phyloP scores from a whole-genome alignment of 2,329 filamentous ascomycete species.

The Penicillium griseofulvum region DNA sequence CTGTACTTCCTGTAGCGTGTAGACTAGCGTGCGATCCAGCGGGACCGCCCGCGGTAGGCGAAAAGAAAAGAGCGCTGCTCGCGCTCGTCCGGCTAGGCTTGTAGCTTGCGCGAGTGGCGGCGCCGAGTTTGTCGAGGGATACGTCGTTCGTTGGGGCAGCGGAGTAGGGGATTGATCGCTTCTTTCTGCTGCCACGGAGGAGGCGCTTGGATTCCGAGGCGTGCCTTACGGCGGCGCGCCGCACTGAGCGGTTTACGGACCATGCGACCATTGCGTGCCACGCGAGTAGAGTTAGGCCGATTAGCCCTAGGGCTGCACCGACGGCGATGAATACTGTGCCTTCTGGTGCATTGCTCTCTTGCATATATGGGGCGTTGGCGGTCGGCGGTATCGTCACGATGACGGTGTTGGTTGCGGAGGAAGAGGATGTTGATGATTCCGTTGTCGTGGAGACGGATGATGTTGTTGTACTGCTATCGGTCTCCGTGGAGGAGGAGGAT shows the following conservation, averaged over 20 bases:
- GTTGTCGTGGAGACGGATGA: constrained; percentile 21
- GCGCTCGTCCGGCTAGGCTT: constrained; percentile 47
- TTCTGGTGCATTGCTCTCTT: constrained; percentile 77
- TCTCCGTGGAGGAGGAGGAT: constrained; percentile 18
- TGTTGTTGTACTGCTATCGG: constrained; percentile 18
- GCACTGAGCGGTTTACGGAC: constrained; percentile 87
- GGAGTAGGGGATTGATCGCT: constrained; percentile 32
- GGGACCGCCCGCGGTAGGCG: constrained; percentile 69
- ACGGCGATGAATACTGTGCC: constrained; percentile 96
- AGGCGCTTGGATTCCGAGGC: constrained; percentile 69
- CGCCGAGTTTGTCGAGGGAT: constrained; percentile 53
- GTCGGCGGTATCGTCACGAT: constrained; percentile 77
- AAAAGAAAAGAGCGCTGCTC: constrained; percentile 86
- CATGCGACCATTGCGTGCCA: constrained; percentile 89
- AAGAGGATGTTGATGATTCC: constrained; percentile 40
- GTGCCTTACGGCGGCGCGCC: constrained; percentile 75
- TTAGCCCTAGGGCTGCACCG: constrained; percentile 79
- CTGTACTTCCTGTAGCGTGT: constrained; percentile 13
- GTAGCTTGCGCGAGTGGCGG: constrained; percentile 36
- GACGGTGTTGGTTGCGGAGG: constrained; percentile 59
- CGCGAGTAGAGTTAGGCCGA: constrained; percentile 75
- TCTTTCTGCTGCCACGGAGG: constrained; percentile 49
- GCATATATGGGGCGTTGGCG: constrained; percentile 84
- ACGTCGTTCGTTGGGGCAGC: constrained; percentile 41
- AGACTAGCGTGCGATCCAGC: constrained; percentile 52